A percentile compares a stretch with the other conserved stretches of the same genome.
These are phyloP conservation scores for Amborella trichopoda DNA, from an alignment of 164 flowering plant genomes.

Conservation along the genomic window DNA sequence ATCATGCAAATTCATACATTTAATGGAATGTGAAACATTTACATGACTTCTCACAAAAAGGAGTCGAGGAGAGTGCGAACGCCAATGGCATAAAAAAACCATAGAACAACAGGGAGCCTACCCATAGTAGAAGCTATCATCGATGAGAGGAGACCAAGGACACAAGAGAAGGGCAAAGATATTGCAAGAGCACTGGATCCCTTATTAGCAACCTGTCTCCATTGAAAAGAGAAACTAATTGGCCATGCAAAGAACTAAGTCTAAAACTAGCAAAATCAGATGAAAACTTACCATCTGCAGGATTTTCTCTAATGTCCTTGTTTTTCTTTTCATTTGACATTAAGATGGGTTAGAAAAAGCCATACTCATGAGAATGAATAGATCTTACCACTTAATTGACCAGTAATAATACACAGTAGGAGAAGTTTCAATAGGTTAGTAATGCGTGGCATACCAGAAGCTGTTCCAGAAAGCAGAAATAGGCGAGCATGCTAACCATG, in stretches of 20 bases:
- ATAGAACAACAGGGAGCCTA: conserved; percentile 19
- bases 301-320: too few species aligned
- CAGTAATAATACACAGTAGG: too few species aligned
- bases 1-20: not conserved
- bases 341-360: too few species aligned
- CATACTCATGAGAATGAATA: too few species aligned
- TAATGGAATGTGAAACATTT: not conserved
- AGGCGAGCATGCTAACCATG: conserved; percentile 81
- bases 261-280: too few species aligned
- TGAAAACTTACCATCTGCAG: too few species aligned
- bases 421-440: too few species aligned
- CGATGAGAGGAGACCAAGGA: conserved; percentile 69
- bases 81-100: not conserved
- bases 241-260: too few species aligned
- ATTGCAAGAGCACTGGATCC: conserved; percentile 69
- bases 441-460: conserved; percentile 44
- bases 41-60: not conserved
- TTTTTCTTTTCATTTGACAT: too few species aligned
- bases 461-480: conserved; percentile 83
- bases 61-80: not conserved
- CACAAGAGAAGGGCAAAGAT: conserved; percentile 73
- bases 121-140: conserved; percentile 85
- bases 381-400: too few species aligned
- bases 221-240: too few species aligned
- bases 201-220: conserved; percentile 46